Percentiles rank a stretch among this genome's conserved stretches.
Conservation (phyloP, 176 grass and related monocot species). For the Eleusine indica region DNA sequence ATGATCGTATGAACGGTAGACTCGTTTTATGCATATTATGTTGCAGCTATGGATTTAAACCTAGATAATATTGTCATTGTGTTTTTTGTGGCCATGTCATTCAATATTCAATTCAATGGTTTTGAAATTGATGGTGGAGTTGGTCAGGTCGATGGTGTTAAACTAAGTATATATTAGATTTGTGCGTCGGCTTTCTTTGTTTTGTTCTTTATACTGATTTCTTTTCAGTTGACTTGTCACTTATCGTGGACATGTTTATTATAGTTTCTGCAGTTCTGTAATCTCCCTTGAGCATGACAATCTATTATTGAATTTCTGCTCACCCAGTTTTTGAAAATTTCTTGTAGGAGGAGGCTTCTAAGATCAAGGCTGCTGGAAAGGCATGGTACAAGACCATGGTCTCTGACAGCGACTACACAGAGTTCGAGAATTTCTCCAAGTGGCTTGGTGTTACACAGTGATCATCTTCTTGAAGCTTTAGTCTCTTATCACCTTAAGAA, state of each 20-base stretch:
- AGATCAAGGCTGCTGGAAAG: constrained; percentile 72
- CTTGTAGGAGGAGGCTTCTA: constrained; percentile 48
- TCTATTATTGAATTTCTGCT: not conserved
- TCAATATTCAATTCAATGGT: not conserved
- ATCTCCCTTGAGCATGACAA: not conserved
- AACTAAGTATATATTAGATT: not conserved
- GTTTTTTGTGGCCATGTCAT: not conserved
- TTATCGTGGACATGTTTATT: too few relatives aligned
- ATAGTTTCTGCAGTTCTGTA: too few relatives aligned
- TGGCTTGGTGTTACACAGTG: constrained; percentile 81
- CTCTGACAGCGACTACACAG: constrained; percentile 71
- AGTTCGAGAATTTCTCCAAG: constrained; percentile 83
- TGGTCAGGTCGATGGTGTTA: not conserved
- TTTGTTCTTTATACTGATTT: not conserved
- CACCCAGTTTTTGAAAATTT: not conserved
- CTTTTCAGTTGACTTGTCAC: not conserved
- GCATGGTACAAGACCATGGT: constrained; percentile 86
- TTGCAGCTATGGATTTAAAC: not conserved
- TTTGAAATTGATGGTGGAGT: too few relatives aligned
- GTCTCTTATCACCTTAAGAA: constrained; percentile 1
- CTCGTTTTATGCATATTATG: not conserved
- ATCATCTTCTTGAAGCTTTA: constrained; percentile 25
- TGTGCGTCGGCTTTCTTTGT: not conserved
- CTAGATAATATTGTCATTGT: not conserved
- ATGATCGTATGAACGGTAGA: not conserved